Percentiles rank a stretch among this genome's conserved stretches.
These are phyloP conservation scores for Macadamia tetraphylla DNA, from an alignment of 164 flowering plant species.

Conservation along the genomic window DNA sequence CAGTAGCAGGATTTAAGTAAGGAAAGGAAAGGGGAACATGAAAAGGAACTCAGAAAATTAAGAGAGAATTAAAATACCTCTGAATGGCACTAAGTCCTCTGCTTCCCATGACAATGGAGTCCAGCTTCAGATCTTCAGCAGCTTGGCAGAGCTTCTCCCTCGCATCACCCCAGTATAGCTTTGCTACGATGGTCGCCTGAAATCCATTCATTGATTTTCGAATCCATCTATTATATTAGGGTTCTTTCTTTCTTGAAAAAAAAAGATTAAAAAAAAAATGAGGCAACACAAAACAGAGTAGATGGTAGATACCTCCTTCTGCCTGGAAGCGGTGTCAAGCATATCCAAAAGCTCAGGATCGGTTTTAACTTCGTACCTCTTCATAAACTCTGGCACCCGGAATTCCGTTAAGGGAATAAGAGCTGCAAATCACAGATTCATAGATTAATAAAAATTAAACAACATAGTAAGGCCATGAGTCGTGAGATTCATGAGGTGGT, in stretches of 20 bases:
- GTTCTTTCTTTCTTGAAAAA: background rate
- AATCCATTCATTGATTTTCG: too few species aligned
- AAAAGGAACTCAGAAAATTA: too few species aligned
- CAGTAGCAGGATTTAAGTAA: background rate
- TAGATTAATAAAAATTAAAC: background rate
- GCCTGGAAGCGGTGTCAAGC: constrained; percentile 46
- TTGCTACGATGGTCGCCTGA: constrained; percentile 45
- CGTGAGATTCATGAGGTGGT: background rate
- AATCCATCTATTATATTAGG: too few species aligned
- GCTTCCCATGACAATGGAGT: constrained; percentile 64
- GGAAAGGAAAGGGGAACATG: too few species aligned
- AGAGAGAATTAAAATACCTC: constrained; percentile 27
- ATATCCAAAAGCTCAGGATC: constrained; percentile 53
- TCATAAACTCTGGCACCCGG: constrained; percentile 38
- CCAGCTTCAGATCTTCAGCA: constrained; percentile 38
- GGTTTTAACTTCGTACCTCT: constrained; percentile 36
- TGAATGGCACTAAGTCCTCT: constrained; percentile 55
- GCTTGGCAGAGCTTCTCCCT: constrained; percentile 54
- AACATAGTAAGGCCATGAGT: background rate
- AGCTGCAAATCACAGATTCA: constrained; percentile 27
- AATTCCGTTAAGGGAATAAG: constrained; percentile 60
- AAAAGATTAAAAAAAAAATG: too few species aligned
- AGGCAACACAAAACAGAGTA: too few species aligned
- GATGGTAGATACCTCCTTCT: constrained; percentile 13
- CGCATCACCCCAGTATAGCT: constrained; percentile 79